Evolutionary conservation across 805 yeast genomes (phyloP).

Genomic region (Suhomyces sp.): DNA sequence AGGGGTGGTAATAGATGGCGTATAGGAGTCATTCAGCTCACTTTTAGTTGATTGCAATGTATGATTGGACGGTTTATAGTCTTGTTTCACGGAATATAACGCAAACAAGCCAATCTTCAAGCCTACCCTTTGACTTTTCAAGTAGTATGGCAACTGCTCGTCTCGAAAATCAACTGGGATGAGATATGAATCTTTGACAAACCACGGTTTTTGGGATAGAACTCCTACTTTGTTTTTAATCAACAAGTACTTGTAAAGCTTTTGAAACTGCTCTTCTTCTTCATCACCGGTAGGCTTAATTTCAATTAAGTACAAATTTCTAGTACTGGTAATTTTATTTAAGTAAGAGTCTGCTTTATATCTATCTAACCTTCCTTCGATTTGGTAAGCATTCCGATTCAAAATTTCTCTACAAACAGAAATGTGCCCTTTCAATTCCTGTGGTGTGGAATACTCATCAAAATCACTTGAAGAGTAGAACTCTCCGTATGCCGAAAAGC

Average conservation of each 20-base stretch:
- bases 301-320: slow-evolving; percentile 54
- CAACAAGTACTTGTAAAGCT: slow-evolving; percentile 44
- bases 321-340: slow-evolving; percentile 40
- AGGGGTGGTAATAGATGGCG: background rate
- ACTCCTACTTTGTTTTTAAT: slow-evolving; percentile 56
- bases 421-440: slow-evolving; percentile 18
- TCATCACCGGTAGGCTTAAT: slow-evolving; percentile 24
- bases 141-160: slow-evolving; percentile 20
- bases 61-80: slow-evolving; percentile 16
- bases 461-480: slow-evolving; percentile 31
- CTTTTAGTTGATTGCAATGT: background rate
- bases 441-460: slow-evolving; percentile 4
- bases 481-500: slow-evolving; percentile 38
- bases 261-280: slow-evolving; percentile 24
- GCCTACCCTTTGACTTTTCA: slow-evolving; percentile 12
- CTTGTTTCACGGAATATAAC: slow-evolving; percentile 37
- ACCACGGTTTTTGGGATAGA: slow-evolving; percentile 44
- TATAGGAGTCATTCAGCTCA: background rate
- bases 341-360: slow-evolving; percentile 57
- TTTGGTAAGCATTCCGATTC: slow-evolving; percentile 28
- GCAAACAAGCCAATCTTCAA: slow-evolving; percentile 28
- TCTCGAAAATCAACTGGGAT: slow-evolving; percentile 36
- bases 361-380: slow-evolving; percentile 64
- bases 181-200: slow-evolving; percentile 64
- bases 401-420: slow-evolving; percentile 30